Evolutionary conservation across 768 basidiomycete genomes (phyloP), one percentile per base, ranked within the genome.

Genomic region (Jaapia argillacea): DNA sequence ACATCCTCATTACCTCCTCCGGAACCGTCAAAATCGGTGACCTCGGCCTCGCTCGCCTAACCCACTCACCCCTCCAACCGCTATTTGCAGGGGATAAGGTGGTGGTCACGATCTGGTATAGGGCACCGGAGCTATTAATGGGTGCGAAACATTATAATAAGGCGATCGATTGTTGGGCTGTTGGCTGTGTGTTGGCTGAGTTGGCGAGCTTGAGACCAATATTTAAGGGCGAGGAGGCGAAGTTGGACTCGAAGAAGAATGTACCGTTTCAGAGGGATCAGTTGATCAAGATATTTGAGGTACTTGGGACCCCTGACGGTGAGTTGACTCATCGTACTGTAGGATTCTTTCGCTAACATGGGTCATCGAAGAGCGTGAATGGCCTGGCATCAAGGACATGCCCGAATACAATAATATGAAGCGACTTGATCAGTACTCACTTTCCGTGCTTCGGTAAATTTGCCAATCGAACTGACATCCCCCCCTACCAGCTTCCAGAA

Each of bases 81-180:
- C 69, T 99, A 2, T 91, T 88, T 58, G 80, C 81, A 0, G 93
- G 93, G 13, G 96, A 99, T 65, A 98, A 98, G 55, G 93, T 99
- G 22, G 96, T 98, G 26, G 96, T 99, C 10, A 99, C 96, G 0
- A 98, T 99, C 56, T 98, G 96, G 96, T 99, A 99, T 59, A 86
- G 96, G 42, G 90, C 91, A 5, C 96, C 96, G 0, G 96, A 99
- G 58, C 77, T 99, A 2, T 73, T 99, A 6, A 74, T 99, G 66
- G 94, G 96, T 22, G 91, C 94, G 1, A 90, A 92, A 49, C 96
- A 99, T 62, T 99, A 99, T 61, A 94, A 96, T 51, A 91, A 89
- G 52, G 87, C 93, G 3, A 81, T 98, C 31, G 92, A 99, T 58
- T 81, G 90, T 43, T 99, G 96, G 96, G 93, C 96, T 21, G 81